Percentiles rank a stretch among this genome's conserved stretches.
phyloP scores from a whole-genome alignment of 768 basidiomycete genomes.

The Hypholoma fasciculare region DNA sequence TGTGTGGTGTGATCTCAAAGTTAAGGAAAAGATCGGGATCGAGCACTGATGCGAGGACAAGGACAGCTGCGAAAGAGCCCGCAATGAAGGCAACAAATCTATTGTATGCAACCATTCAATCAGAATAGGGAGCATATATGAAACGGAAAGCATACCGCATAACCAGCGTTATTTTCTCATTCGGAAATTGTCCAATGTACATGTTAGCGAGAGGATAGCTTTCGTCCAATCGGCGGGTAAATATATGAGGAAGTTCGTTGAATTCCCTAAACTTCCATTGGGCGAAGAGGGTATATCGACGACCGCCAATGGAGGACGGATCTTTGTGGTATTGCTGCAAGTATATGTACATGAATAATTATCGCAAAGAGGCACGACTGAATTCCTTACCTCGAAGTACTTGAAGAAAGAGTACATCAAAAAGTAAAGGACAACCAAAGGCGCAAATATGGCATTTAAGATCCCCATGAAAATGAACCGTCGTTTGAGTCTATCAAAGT shows the following conservation, averaged over 20 bases:
- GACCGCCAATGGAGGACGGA: constrained; percentile 90
- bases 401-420: constrained; percentile 99
- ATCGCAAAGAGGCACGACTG: not conserved
- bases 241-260: constrained; percentile 95
- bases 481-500: constrained; percentile 59
- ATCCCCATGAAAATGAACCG: constrained; percentile 98
- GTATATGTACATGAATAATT: not conserved
- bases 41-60: constrained; percentile 86
- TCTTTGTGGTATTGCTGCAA: constrained; percentile 97
- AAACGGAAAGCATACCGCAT: constrained; percentile 67
- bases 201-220: constrained; percentile 89
- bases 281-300: constrained; percentile 92
- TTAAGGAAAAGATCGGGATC: constrained; percentile 93
- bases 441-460: constrained; percentile 92
- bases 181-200: constrained; percentile 98
- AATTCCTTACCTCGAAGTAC: constrained; percentile 86
- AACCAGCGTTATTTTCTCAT: constrained; percentile 85
- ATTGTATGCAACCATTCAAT: not conserved
- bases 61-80: constrained; percentile 95
- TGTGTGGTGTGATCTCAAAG: constrained; percentile 92
- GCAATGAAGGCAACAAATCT: constrained; percentile 97
- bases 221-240: constrained; percentile 80
- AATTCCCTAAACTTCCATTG: constrained; percentile 99
- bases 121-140: not conserved
- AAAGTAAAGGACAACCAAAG: constrained; percentile 95